These are phyloP conservation scores for Candida orba DNA, from an alignment of 805 yeast genomes.

Conservation along the genomic window DNA sequence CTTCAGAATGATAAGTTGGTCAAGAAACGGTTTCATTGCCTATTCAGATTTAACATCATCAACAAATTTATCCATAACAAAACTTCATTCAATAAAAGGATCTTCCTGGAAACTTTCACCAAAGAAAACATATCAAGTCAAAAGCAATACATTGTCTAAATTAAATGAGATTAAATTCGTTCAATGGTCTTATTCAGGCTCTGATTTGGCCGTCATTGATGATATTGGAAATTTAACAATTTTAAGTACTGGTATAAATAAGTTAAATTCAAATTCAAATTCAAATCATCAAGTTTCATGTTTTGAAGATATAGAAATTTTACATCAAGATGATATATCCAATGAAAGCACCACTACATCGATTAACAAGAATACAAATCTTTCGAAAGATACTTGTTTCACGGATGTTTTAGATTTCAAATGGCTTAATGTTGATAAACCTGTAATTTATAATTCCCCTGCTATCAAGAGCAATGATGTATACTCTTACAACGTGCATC, in stretches of 20 bases:
- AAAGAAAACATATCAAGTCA: slow-evolving; percentile 18
- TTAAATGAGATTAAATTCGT: slow-evolving; percentile 37
- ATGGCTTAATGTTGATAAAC: slow-evolving; percentile 74
- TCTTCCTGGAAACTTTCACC: slow-evolving; percentile 58
- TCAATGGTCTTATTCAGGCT: slow-evolving; percentile 72
- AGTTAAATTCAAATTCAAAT: slow-evolving; percentile 25
- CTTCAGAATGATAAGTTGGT: slow-evolving; percentile 43
- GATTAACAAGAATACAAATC: not conserved
- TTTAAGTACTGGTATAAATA: slow-evolving; percentile 42
- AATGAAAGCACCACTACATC: not conserved
- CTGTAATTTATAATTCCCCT: slow-evolving; percentile 52
- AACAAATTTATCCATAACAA: slow-evolving; percentile 27
- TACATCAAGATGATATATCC: slow-evolving; percentile 32
- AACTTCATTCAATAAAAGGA: slow-evolving; percentile 62
- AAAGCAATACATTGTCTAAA: slow-evolving; percentile 20
- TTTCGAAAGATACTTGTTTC: slow-evolving; percentile 20
- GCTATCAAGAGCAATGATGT: slow-evolving; percentile 34
- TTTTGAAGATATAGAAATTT: slow-evolving; percentile 20
- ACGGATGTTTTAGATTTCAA: slow-evolving; percentile 37
- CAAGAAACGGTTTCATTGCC: slow-evolving; percentile 78
- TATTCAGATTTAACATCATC: slow-evolving; percentile 40
- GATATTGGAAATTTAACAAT: slow-evolving; percentile 58
- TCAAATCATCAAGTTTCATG: slow-evolving; percentile 13
- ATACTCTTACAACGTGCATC: slow-evolving; percentile 52
- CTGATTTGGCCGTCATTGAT: slow-evolving; percentile 78